Conservation (phyloP, 192 early-diverging fungal species). For the Piromyces sp. region DNA sequence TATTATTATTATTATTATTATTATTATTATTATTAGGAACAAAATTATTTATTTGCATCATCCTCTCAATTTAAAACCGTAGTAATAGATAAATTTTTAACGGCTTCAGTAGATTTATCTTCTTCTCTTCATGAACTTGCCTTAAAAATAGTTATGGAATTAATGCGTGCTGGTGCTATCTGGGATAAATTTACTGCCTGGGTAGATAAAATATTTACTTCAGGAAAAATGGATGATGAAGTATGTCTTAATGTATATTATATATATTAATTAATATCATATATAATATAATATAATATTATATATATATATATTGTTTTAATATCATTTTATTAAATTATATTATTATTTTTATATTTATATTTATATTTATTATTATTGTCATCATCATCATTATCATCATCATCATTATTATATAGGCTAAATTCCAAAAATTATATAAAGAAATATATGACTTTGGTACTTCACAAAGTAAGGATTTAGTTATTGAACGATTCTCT, state of each 20-base stretch:
- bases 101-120: background rate
- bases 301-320: no score
- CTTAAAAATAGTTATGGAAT: background rate
- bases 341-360: no score
- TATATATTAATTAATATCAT: no score
- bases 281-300: no score
- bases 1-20: no score
- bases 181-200: background rate
- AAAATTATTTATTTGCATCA: background rate
- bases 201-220: background rate
- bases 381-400: no score
- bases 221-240: background rate
- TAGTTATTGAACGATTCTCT: background rate
- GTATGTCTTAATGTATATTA: no score
- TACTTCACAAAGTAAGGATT: background rate
- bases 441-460: background rate
- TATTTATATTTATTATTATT: no score
- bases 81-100: background rate
- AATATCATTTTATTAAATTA: no score
- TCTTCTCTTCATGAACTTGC: background rate
- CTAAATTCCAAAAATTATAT: background rate
- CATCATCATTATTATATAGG: background rate
- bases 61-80: background rate
- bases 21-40: background rate
- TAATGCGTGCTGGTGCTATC: background rate